These are phyloP conservation scores for Globisporangium echinulatum DNA, from an alignment of 352 stramenopile genomes.

Conservation along the genomic window DNA sequence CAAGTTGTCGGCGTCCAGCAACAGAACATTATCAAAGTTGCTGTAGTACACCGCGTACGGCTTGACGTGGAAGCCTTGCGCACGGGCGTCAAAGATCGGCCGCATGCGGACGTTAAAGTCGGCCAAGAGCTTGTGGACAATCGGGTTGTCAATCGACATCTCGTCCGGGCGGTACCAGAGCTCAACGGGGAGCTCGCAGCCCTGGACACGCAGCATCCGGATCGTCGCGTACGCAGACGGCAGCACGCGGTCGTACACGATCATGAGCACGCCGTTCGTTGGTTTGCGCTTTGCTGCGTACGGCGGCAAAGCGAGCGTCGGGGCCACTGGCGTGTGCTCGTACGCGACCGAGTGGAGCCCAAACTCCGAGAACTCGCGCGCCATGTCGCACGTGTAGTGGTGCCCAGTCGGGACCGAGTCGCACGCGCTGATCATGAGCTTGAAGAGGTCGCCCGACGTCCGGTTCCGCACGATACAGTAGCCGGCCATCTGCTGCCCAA, in stretches of 20 bases:
- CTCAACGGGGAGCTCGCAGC: slow-evolving; percentile 73
- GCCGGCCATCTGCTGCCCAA: slow-evolving; percentile 65
- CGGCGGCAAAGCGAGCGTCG: slow-evolving; percentile 54
- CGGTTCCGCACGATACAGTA: slow-evolving; percentile 83
- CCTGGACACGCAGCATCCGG: slow-evolving; percentile 65
- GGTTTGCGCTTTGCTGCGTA: slow-evolving; percentile 37
- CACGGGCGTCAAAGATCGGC: slow-evolving; percentile 69
- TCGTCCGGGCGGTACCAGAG: slow-evolving; percentile 83
- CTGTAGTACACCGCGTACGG: slow-evolving; percentile 84
- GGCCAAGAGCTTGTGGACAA: slow-evolving; percentile 60
- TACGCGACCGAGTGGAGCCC: slow-evolving; percentile 63
- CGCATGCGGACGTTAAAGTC: slow-evolving; percentile 75
- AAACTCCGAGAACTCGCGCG: slow-evolving; percentile 79
- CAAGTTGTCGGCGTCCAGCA: slow-evolving; percentile 81
- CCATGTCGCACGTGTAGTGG: slow-evolving; percentile 78
- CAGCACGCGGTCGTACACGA: slow-evolving; percentile 80
- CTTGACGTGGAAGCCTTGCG: slow-evolving; percentile 79
- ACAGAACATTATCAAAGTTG: slow-evolving; percentile 77
- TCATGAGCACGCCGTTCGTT: slow-evolving; percentile 76
- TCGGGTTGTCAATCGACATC: slow-evolving; percentile 78
- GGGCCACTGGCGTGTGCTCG: slow-evolving; percentile 59
- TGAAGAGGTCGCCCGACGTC: slow-evolving; percentile 71
- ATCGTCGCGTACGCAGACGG: slow-evolving; percentile 75
- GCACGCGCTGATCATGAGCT: slow-evolving; percentile 76
- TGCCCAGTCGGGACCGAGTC: slow-evolving; percentile 61